A percentile compares a stretch with the other conserved stretches of the same genome.
These are phyloP conservation scores for Cynanchum wilfordii DNA, from an alignment of 257 asterid species.

Conservation along the genomic window DNA sequence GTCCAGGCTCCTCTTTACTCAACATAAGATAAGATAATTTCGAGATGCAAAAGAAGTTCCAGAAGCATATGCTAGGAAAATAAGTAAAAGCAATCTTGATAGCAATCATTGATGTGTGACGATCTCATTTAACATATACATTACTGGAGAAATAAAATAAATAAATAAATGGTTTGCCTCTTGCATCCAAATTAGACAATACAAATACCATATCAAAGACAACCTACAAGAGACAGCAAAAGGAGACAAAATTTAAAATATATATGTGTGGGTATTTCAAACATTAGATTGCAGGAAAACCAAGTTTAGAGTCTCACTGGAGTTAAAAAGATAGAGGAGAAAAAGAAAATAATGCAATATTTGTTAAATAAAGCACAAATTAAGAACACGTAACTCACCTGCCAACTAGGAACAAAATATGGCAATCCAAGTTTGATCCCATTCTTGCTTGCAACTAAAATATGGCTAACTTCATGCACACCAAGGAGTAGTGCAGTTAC, in stretches of 20 bases:
- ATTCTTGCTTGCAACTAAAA: conserved; percentile 58
- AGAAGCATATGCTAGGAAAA: neutral
- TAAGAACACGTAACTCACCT: conserved; percentile 47
- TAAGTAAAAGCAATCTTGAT: neutral
- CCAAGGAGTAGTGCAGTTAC: conserved; percentile 74
- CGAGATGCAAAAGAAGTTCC: neutral
- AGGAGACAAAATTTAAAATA: neutral
- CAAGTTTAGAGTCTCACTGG: neutral
- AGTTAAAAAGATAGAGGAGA: neutral
- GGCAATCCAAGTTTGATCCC: conserved; percentile 88
- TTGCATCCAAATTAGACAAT: neutral
- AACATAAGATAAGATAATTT: neutral
- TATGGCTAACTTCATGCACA: conserved; percentile 78
- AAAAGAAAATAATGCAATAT: neutral
- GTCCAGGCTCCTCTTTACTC: neutral
- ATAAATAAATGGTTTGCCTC: neutral
- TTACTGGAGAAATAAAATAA: neutral
- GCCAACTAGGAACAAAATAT: conserved; percentile 96
- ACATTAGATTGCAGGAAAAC: neutral
- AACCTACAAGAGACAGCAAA: neutral
- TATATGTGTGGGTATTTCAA: neutral
- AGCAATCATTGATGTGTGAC: neutral
- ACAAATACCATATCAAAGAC: neutral
- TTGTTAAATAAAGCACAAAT: conserved; percentile 2
- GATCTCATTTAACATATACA: neutral